Percentiles rank a stretch among this genome's conserved stretches.
Conservation (phyloP, 495 filamentous ascomycete species). For the Aspergillus biplanus region DNA sequence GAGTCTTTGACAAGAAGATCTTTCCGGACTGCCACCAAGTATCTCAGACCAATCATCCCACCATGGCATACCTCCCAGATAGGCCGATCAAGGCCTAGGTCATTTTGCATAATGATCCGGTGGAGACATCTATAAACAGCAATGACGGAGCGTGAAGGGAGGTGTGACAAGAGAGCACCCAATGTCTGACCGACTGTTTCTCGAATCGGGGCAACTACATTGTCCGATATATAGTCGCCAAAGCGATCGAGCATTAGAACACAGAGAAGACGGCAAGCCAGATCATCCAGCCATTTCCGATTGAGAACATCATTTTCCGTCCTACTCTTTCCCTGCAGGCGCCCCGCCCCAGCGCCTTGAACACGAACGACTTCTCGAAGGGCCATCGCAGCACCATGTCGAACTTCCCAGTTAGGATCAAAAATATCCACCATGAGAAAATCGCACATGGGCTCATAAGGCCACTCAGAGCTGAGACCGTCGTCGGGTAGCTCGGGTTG, state of each 20-base stretch:
- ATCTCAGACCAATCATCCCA: slow-evolving; percentile 94
- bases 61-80: slow-evolving; percentile 96
- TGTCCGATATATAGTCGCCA: slow-evolving; percentile 96
- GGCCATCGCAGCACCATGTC: slow-evolving; percentile 97
- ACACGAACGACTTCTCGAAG: slow-evolving; percentile 89
- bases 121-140: slow-evolving; percentile 79
- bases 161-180: slow-evolving; percentile 81
- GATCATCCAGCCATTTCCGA: slow-evolving; percentile 84
- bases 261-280: slow-evolving; percentile 88
- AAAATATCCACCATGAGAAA: slow-evolving; percentile 91
- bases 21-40: slow-evolving; percentile 91
- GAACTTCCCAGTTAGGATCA: slow-evolving; percentile 91
- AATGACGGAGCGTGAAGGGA: slow-evolving; percentile 74
- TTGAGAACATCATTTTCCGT: slow-evolving; percentile 79
- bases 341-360: slow-evolving; percentile 90
- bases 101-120: slow-evolving; percentile 88
- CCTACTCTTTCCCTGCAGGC: slow-evolving; percentile 68
- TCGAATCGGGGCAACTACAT: slow-evolving; percentile 91
- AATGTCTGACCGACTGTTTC: slow-evolving; percentile 97
- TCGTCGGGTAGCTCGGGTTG: slow-evolving; percentile 72
- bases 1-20: slow-evolving; percentile 83
- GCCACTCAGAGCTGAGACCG: slow-evolving; percentile 76
- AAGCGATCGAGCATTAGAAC: slow-evolving; percentile 98
- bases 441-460: slow-evolving; percentile 90
- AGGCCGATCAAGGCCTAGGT: slow-evolving; percentile 67